Percentiles rank a stretch among this genome's conserved stretches.
Conservation (phyloP, 2,329 filamentous ascomycete genomes). For the Lojkania enalia region DNA sequence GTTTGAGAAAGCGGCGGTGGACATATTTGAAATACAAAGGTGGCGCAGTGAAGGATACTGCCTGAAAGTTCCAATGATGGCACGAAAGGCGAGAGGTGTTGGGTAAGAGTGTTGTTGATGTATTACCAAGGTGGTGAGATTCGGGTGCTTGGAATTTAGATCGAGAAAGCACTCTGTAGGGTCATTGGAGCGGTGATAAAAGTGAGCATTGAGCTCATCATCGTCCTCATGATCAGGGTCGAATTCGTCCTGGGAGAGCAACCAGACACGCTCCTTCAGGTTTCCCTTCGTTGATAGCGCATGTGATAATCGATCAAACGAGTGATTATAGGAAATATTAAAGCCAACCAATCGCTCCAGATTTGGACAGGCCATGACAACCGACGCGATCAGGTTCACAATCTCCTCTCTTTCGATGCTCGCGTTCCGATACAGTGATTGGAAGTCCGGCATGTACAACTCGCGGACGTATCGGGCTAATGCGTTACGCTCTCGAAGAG, state of each 20-base stretch:
- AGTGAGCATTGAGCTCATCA: conserved; percentile 28
- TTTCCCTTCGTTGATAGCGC: conserved; percentile 59
- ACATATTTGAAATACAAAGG: conserved; percentile 59
- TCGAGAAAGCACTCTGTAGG: conserved; percentile 57
- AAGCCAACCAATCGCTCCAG: conserved; percentile 60
- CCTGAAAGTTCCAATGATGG: conserved; percentile 58
- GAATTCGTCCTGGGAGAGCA: conserved; percentile 44
- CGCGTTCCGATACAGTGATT: conserved; percentile 43
- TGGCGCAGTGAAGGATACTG: conserved; percentile 57
- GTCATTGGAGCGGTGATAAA: conserved; percentile 49
- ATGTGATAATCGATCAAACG: conserved; percentile 59
- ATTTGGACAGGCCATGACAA: conserved; percentile 63
- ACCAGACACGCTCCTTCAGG: conserved; percentile 60
- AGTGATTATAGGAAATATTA: conserved; percentile 55
- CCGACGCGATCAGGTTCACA: conserved; percentile 56
- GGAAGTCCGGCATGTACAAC: conserved; percentile 56
- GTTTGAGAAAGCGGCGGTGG: conserved; percentile 59
- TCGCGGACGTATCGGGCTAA: conserved; percentile 58
- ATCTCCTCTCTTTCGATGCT: conserved; percentile 54
- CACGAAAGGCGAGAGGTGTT: conserved; percentile 56
- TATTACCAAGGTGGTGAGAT: conserved; percentile 58
- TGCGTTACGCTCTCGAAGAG: conserved; percentile 55
- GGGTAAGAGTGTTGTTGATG: conserved; percentile 36
- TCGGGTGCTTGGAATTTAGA: conserved; percentile 56
- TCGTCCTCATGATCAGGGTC: conserved; percentile 37